Conservation (phyloP, 2,329 filamentous ascomycete genomes). For the Zasmidium angulare region DNA sequence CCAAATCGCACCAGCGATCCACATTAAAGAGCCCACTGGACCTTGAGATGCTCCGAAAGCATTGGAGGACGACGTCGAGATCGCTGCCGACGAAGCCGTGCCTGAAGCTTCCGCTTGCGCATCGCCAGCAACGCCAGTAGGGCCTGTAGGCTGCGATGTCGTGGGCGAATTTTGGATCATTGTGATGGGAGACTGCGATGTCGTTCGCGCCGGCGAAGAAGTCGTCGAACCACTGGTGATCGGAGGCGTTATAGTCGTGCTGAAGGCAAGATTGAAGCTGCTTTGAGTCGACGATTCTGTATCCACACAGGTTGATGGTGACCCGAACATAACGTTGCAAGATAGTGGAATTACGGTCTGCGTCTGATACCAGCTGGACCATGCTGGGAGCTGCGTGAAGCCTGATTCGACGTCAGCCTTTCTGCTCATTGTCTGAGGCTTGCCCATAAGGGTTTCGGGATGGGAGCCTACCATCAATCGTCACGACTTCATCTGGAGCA, state of each 20-base stretch:
- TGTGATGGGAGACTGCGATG: background rate
- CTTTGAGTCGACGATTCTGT: background rate
- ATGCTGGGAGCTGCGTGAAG: background rate
- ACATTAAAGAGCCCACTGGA: no score
- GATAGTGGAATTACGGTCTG: background rate
- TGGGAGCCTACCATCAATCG: background rate
- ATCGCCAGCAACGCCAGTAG: background rate
- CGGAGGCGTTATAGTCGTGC: no score
- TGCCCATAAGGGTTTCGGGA: background rate
- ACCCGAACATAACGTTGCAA: background rate
- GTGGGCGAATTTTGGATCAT: background rate
- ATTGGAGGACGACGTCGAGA: background rate
- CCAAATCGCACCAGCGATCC: no score
- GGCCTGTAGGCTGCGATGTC: background rate
- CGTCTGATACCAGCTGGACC: conserved; percentile 1
- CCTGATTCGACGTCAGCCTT: background rate
- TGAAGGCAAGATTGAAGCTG: no score
- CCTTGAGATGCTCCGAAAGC: background rate
- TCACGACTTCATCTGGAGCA: background rate
- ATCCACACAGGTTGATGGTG: background rate
- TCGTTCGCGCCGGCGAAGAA: background rate
- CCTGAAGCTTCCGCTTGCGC: background rate
- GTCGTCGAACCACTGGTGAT: background rate
- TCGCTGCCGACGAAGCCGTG: background rate
- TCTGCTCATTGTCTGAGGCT: no score